phyloP scores from a whole-genome alignment of 345 rosid genomes.

The Pistacia vera region DNA sequence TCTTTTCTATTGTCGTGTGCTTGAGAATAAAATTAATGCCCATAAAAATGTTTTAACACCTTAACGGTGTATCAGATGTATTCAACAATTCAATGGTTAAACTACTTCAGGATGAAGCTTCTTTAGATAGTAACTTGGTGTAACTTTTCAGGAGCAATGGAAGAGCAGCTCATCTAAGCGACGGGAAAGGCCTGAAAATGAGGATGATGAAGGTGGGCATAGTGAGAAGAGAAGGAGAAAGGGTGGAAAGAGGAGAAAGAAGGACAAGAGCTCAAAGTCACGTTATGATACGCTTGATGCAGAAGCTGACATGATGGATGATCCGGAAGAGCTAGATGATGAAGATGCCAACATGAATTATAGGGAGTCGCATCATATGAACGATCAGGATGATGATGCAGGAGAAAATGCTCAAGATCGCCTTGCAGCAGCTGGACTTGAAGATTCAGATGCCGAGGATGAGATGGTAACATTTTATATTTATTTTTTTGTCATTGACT shows the following conservation, averaged over 20 bases:
- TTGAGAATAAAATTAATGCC: background rate
- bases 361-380: conserved; percentile 40
- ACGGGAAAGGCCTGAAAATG: conserved; percentile 75
- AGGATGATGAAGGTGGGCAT: conserved; percentile 81
- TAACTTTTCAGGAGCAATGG: conserved; percentile 82
- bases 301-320: conserved; percentile 69
- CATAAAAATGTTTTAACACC: background rate
- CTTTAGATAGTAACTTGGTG: background rate
- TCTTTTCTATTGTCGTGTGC: background rate
- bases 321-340: conserved; percentile 69
- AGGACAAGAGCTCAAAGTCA: conserved; percentile 79
- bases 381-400: conserved; percentile 54
- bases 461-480: conserved; percentile 35
- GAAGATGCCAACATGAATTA: conserved; percentile 65
- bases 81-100: background rate
- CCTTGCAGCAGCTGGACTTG: conserved; percentile 95
- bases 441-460: conserved; percentile 90
- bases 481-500: background rate
- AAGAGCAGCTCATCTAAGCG: conserved; percentile 77
- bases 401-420: conserved; percentile 78
- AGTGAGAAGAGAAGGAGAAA: conserved; percentile 85
- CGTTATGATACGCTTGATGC: conserved; percentile 70
- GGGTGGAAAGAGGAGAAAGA: conserved; percentile 90
- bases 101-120: conserved; percentile 8
- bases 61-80: background rate